Evolutionary conservation across 768 basidiomycete species (phyloP), one percentile per base, ranked within the genome.

Genomic region (Podaxis sp.): DNA sequence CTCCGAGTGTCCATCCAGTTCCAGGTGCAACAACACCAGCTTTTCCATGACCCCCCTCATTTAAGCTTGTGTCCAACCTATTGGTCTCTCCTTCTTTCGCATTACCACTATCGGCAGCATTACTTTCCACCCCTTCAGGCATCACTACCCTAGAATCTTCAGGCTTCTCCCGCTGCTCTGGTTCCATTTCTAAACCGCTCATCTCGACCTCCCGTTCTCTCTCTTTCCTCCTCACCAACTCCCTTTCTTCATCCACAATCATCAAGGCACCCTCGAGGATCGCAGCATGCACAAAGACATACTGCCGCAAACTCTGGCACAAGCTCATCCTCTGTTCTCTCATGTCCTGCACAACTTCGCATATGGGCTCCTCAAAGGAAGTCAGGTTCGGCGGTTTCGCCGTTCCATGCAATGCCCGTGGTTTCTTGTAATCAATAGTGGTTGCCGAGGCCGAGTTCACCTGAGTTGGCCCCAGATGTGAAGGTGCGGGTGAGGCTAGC

Each of bases 281-380:
- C 16, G 88, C 93, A 32, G 88, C 86, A 70, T 97, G 92, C 38
- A 94, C 91, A 73, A 95, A 98, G 18, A 95, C 89, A 68, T 95
- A 98, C 75, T 98, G 96, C 61, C 95, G 78, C 69, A 95, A 75
- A 71, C 91, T 96, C 77, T 96, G 95, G 70, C 95, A 96, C 63
- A 97, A 74, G 68, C 92, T 94, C 96, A 98, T 98, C 57, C 96
- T 80, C 74, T 98, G 95, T 72, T 95, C 88, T 48, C 96, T 82
- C 88, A 98, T 93, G 69, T 95, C 92, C 73, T 95, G 93, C 54
- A 98, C 79, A 0, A 97, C 82, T 57, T 86, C 82, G 70, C 82
- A 86, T 42, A 97, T 83, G 2, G 96, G 96, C 50, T 93, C 89
- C 35, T 82, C 79, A 63, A 88, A 85, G 37, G 79, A 77, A 47